These are phyloP conservation scores for Globisporangium apiculatum DNA, from an alignment of 352 stramenopile species.

Conservation along the genomic window DNA sequence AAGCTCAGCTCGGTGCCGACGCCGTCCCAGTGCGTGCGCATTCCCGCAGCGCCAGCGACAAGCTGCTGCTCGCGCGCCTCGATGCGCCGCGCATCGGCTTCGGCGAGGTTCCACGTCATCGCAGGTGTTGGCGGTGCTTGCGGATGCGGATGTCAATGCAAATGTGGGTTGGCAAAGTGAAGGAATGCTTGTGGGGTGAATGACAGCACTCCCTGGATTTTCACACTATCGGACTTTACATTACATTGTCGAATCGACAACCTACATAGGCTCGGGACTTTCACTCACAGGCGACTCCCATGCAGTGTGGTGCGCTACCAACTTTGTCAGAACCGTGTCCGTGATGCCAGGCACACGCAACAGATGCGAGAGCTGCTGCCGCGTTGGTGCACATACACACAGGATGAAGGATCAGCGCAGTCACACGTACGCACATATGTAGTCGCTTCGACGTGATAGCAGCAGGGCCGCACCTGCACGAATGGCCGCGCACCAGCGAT, in stretches of 20 bases:
- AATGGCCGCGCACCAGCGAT: constrained; percentile 37
- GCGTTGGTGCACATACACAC: not conserved
- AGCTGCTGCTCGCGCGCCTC: constrained; percentile 15
- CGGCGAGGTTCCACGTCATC: constrained; percentile 23
- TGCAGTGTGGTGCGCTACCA: constrained; percentile 31
- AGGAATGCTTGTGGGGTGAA: too few relatives aligned
- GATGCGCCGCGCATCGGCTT: constrained; percentile 18
- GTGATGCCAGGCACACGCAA: constrained; percentile 35
- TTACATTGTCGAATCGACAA: too few relatives aligned
- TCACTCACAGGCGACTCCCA: constrained; percentile 1
- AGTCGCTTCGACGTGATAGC: not conserved
- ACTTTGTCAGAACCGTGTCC: constrained; percentile 30
- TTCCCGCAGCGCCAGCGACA: constrained; percentile 5
- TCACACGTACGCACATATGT: constrained; percentile 15
- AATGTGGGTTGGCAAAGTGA: not conserved
- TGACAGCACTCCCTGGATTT: too few relatives aligned
- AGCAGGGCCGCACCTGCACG: too few relatives aligned
- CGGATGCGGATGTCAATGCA: not conserved
- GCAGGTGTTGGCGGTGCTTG: too few relatives aligned
- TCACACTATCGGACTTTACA: too few relatives aligned
- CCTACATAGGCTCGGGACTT: not conserved
- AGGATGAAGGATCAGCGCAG: not conserved
- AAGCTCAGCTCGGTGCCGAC: constrained; percentile 60
- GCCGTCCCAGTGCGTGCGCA: constrained; percentile 29
- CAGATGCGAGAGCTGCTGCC: constrained; percentile 30